Conservation (phyloP, 345 rosid genomes). For the Populus euphratica region DNA sequence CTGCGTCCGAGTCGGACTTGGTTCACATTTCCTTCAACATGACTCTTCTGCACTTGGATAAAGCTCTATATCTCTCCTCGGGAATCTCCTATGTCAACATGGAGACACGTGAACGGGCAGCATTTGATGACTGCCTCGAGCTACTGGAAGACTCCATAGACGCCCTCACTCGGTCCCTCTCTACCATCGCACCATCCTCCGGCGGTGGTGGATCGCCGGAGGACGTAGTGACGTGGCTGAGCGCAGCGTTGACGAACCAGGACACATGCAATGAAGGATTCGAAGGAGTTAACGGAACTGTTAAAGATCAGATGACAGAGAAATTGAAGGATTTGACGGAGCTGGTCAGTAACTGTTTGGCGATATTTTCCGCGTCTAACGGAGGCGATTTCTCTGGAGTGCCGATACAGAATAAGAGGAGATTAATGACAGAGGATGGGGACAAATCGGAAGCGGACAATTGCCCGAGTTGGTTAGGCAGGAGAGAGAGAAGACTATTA, state of each 20-base stretch:
- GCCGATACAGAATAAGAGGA: slow-evolving; percentile 78
- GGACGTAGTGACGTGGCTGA: slow-evolving; percentile 94
- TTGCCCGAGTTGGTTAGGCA: slow-evolving; percentile 68
- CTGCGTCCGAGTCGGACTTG: slow-evolving; percentile 60
- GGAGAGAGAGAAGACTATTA: slow-evolving; percentile 57
- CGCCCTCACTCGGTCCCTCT: slow-evolving; percentile 67
- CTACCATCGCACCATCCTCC: slow-evolving; percentile 36
- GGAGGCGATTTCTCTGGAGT: slow-evolving; percentile 70
- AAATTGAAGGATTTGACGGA: slow-evolving; percentile 73
- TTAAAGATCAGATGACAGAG: slow-evolving; percentile 56
- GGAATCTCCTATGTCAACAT: slow-evolving; percentile 50
- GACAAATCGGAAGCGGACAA: slow-evolving; percentile 12
- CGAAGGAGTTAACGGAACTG: slow-evolving; percentile 45
- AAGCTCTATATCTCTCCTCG: slow-evolving; percentile 63
- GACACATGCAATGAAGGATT: slow-evolving; percentile 95
- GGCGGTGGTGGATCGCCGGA: slow-evolving; percentile 29
- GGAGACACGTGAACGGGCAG: slow-evolving; percentile 61
- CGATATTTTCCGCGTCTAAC: slow-evolving; percentile 55
- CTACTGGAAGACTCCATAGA: slow-evolving; percentile 79
- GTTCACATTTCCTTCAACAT: slow-evolving; percentile 91
- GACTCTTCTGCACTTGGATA: slow-evolving; percentile 78
- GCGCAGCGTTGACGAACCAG: slow-evolving; percentile 84
- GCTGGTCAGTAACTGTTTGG: slow-evolving; percentile 81
- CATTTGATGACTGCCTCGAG: slow-evolving; percentile 86
- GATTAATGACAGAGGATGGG: slow-evolving; percentile 35